Conservation (phyloP, 371 early-diverging fungal species). For the Capillidium heterosporum region DNA sequence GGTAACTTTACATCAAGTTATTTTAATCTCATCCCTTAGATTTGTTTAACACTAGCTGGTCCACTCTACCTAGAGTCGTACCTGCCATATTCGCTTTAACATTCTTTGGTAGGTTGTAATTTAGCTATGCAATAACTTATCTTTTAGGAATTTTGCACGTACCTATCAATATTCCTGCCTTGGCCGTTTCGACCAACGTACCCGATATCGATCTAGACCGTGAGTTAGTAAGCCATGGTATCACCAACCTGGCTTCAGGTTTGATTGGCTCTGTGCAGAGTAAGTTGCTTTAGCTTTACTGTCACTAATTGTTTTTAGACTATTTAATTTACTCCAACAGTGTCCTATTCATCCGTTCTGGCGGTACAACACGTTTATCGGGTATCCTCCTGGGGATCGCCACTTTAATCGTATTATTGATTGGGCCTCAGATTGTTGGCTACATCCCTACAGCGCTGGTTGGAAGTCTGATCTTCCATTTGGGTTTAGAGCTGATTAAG, state of each 20-base stretch:
- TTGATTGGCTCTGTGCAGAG: constrained; percentile 60
- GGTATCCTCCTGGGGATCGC: constrained; percentile 65
- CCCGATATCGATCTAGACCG: constrained; percentile 74
- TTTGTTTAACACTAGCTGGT: constrained; percentile 52
- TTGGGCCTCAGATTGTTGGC: constrained; percentile 68
- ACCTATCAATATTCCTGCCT: constrained; percentile 81
- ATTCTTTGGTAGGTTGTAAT: constrained; percentile 89
- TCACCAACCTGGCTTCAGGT: constrained; percentile 72
- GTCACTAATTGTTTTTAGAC: too few species aligned
- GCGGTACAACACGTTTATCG: constrained; percentile 74
- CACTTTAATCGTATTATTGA: constrained; percentile 58
- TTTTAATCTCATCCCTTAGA: too few species aligned
- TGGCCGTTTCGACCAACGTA: constrained; percentile 72
- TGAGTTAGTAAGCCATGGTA: constrained; percentile 89
- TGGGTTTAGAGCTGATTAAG: constrained; percentile 79
- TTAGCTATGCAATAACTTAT: too few species aligned
- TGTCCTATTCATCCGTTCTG: constrained; percentile 74
- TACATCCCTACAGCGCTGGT: constrained; percentile 88
- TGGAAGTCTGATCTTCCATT: constrained; percentile 82
- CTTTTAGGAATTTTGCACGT: constrained; percentile 93
- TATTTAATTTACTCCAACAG: constrained; percentile 83
- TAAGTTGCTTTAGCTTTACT: too few species aligned
- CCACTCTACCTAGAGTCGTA: constrained; percentile 45
- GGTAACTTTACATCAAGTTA: too few species aligned
- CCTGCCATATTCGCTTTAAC: constrained; percentile 85